Conservation (phyloP, 164 flowering plant species). For the Magnolia changhungtana region DNA sequence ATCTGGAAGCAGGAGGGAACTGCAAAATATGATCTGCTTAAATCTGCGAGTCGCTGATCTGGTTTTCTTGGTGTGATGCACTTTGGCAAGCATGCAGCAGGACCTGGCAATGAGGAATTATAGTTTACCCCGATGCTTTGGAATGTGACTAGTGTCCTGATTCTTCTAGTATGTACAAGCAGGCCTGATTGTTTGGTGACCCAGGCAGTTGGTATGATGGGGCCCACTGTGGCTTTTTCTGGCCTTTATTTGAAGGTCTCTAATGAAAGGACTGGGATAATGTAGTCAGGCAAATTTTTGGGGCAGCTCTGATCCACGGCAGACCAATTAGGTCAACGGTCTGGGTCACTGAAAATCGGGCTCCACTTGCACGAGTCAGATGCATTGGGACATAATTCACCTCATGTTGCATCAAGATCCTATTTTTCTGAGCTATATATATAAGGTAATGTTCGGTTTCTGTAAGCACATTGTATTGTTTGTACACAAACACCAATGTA, state of each 20-base stretch:
- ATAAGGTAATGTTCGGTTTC: no score
- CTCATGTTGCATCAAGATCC: background rate
- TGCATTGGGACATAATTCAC: background rate
- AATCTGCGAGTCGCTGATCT: constrained; percentile 44
- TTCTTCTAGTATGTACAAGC: background rate
- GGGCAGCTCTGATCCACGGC: no score
- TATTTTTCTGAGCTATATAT: no score
- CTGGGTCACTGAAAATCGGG: background rate
- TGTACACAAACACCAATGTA: no score
- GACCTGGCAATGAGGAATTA: background rate
- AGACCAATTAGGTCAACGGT: background rate
- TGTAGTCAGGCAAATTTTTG: no score
- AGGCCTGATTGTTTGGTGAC: background rate
- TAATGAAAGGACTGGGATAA: no score
- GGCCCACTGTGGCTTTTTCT: background rate
- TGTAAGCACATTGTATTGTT: no score
- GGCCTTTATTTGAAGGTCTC: background rate
- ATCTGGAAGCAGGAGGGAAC: constrained; percentile 59
- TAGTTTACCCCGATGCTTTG: background rate
- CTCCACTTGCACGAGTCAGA: background rate
- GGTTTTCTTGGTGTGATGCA: constrained; percentile 29
- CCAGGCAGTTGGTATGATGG: background rate
- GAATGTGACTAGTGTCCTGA: background rate
- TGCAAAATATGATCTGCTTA: background rate
- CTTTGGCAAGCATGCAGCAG: background rate